Percentiles rank a stretch among this genome's conserved stretches.
These are phyloP conservation scores for Epichloe sylvatica DNA, from an alignment of 2,329 filamentous ascomycete species.

Conservation along the genomic window DNA sequence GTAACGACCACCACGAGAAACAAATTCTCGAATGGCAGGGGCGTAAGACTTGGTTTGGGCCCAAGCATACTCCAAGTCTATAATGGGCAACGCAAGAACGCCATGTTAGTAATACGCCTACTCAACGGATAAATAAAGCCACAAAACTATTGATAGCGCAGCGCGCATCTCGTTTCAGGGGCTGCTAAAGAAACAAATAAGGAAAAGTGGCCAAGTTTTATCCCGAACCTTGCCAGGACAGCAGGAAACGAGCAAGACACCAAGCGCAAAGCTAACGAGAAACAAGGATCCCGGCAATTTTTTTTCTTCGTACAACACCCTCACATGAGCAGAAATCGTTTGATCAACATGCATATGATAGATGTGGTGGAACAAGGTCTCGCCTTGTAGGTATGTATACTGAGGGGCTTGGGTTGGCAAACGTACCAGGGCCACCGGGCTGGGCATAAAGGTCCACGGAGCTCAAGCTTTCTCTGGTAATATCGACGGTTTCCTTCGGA, in stretches of 20 bases:
- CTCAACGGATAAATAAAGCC: neutral
- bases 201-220: neutral
- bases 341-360: neutral
- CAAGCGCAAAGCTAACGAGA: neutral
- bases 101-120: neutral
- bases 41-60: slow-evolving; percentile 8
- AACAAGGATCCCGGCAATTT: neutral
- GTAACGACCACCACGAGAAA: slow-evolving; percentile 13
- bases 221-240: neutral
- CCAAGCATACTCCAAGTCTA: slow-evolving; percentile 12
- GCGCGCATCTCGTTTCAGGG: neutral
- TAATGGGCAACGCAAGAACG: neutral
- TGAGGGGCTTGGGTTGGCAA: neutral
- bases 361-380: neutral
- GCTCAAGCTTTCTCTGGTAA: slow-evolving; percentile 7
- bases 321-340: neutral
- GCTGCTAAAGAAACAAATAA: neutral
- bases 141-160: neutral
- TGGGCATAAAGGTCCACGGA: slow-evolving; percentile 10
- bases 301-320: neutral
- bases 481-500: slow-evolving; percentile 9
- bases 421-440: slow-evolving; percentile 11
- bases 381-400: neutral
- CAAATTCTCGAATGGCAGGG: slow-evolving; percentile 9
- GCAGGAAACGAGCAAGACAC: neutral